Conservation (phyloP, 75 land plant genomes). For the Sequoiadendron giganteum region DNA sequence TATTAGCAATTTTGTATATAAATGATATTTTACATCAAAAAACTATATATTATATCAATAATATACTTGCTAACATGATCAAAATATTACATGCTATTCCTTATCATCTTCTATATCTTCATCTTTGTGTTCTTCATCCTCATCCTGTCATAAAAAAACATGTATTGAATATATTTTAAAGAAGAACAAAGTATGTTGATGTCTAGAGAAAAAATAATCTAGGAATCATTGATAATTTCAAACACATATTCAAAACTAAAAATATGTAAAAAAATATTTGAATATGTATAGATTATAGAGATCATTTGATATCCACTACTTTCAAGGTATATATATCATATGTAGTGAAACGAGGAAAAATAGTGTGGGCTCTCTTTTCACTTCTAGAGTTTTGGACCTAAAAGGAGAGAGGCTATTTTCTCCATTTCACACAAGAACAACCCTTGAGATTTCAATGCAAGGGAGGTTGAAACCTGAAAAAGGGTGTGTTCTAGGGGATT, state of each 20-base stretch:
- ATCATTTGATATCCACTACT: neutral
- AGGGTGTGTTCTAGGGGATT: too few relatives aligned
- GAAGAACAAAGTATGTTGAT: neutral
- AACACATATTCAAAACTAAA: neutral
- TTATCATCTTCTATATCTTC: neutral
- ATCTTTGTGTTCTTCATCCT: neutral
- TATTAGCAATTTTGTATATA: neutral
- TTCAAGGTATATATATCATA: too few relatives aligned
- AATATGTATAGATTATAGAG: neutral
- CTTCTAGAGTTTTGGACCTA: too few relatives aligned
- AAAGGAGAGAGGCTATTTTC: too few relatives aligned
- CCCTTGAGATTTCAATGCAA: too few relatives aligned
- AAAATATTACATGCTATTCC: neutral
- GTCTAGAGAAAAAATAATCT: neutral
- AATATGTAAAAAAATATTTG: too few relatives aligned
- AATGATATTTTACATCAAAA: neutral
- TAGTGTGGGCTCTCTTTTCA: too few relatives aligned
- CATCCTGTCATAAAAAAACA: neutral
- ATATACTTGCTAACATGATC: neutral
- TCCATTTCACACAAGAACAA: too few relatives aligned
- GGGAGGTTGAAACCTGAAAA: too few relatives aligned
- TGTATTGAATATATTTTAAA: neutral
- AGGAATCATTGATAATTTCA: neutral
- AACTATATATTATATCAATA: neutral
- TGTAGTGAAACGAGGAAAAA: too few relatives aligned